Evolutionary conservation across 164 flowering plant genomes (phyloP), one percentile per base, ranked within the genome.

Genomic region (Cinnamomum chago): DNA sequence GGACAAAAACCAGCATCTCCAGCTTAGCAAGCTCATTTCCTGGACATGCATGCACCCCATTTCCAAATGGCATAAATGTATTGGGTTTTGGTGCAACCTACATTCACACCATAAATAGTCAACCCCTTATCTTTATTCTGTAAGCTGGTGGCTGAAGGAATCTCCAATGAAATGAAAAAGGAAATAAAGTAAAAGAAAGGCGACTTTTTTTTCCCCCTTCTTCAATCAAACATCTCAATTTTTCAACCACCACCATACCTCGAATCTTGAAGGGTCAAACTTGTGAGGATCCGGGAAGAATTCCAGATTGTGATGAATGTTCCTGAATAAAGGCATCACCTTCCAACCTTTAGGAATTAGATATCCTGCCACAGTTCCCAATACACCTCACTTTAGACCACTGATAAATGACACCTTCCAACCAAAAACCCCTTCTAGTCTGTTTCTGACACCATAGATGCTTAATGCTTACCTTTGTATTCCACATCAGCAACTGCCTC

Each of bases 261-360:
- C 92, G 78, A 93, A 95, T 85, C 98, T 89, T 25, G 93, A 84
- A 22, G 97, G 94, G 73, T 95, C 92, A 76, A 95, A 93, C 66
- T 83, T 86, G 0, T 88, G 87, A 58, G 98, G 97, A 27, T 90
- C 88, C 13, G 76, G 64, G 66, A 95, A 95, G 77, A 84, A 85
- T 7, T 84, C 87, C 14, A 94, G 90, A 78, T 84, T 88, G 79
- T 95, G 94, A 72, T 95, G 98, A 82, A 93, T 86, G 83, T 87
- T 95, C 76, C 99, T 91, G 84, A 95, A 93, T 51, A 93, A 72
- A 24, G 99, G 99, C 93, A 95, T 62, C 71, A 90, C 97, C 77
- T 95, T 95, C 99, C 97, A 95, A 14, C 99, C 99, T 82, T 93
- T 92, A 24, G 97, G 99, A 72, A 95, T 95, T 13, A 90, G 79